Percentiles rank a stretch among this genome's conserved stretches.
These are phyloP conservation scores for Hypoxylon sp. DNA, from an alignment of 2,329 filamentous ascomycete species.

Conservation along the genomic window DNA sequence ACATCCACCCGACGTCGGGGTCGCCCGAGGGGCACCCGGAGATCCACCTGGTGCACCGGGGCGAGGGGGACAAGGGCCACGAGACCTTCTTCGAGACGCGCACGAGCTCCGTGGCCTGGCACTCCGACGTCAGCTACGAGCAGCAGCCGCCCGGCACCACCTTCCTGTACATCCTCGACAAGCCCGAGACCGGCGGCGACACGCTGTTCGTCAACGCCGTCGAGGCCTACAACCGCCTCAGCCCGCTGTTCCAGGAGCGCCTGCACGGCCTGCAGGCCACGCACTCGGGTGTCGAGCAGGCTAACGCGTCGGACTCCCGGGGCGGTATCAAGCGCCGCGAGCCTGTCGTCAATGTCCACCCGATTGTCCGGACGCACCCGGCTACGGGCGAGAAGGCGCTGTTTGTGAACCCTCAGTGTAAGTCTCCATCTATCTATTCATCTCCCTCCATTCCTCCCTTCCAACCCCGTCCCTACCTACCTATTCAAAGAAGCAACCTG, in stretches of 20 bases:
- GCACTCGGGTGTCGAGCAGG: slow-evolving; percentile 85
- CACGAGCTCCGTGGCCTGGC: slow-evolving; percentile 87
- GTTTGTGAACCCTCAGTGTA: slow-evolving; percentile 84
- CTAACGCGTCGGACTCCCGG: slow-evolving; percentile 69
- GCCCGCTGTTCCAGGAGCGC: slow-evolving; percentile 79
- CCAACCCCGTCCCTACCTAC: too few species aligned
- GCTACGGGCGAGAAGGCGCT: slow-evolving; percentile 84
- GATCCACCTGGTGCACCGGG: slow-evolving; percentile 80
- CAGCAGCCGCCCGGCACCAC: slow-evolving; percentile 88
- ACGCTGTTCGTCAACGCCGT: slow-evolving; percentile 83
- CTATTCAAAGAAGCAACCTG: too few species aligned
- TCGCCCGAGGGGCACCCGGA: slow-evolving; percentile 77
- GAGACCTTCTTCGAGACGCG: slow-evolving; percentile 69
- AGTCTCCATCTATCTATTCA: too few species aligned
- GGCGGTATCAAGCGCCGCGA: slow-evolving; percentile 79
- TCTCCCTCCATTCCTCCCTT: background rate
- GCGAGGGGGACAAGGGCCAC: slow-evolving; percentile 68
- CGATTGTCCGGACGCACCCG: slow-evolving; percentile 82
- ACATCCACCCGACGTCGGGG: slow-evolving; percentile 83
- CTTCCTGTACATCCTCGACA: slow-evolving; percentile 88
- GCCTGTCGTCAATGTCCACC: slow-evolving; percentile 77
- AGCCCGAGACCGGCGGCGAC: slow-evolving; percentile 81
- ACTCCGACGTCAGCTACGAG: slow-evolving; percentile 89
- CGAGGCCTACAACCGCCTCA: slow-evolving; percentile 83
- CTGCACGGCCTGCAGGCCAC: slow-evolving; percentile 82